Evolutionary conservation across 306 rosid genomes (phyloP).

Genomic region (Geum urbanum): DNA sequence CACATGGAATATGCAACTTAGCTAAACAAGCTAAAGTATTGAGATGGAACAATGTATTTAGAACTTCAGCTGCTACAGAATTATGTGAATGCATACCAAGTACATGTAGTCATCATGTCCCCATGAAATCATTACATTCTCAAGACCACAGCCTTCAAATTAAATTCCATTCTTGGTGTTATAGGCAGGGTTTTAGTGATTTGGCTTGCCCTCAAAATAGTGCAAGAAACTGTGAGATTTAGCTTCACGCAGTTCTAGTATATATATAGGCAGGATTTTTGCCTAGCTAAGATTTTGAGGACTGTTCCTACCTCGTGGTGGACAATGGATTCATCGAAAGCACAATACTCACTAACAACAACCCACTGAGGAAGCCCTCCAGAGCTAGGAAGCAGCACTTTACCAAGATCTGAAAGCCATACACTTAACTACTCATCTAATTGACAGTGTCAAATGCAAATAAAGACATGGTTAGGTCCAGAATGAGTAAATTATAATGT

Average conservation of each 20-base stretch:
- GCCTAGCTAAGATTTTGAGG: neutral
- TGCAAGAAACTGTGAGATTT: conserved; percentile 13
- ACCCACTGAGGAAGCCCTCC: conserved; percentile 79
- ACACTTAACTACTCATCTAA: neutral
- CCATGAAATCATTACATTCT: conserved; percentile 58
- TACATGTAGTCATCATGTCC: conserved; percentile 73
- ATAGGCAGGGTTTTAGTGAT: conserved; percentile 32
- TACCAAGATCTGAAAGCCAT: conserved; percentile 49
- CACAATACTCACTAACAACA: conserved; percentile 53
- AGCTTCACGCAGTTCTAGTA: neutral
- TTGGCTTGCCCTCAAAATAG: conserved; percentile 58
- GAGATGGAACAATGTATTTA: neutral
- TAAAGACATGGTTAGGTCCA: neutral
- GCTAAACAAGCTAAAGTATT: neutral
- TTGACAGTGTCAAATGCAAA: neutral
- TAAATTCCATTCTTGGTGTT: conserved; percentile 46
- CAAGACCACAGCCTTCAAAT: conserved; percentile 47
- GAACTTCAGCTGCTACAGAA: neutral
- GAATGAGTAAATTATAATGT: neutral
- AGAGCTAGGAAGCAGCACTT: conserved; percentile 54
- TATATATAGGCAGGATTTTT: no score
- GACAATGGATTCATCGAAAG: conserved; percentile 57
- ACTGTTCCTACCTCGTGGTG: conserved; percentile 47
- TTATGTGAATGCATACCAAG: conserved; percentile 34
- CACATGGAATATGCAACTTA: neutral